Base-by-base conservation (phyloP, 2,329 filamentous ascomycete species). In the Diaporthe australafricana region DNA sequence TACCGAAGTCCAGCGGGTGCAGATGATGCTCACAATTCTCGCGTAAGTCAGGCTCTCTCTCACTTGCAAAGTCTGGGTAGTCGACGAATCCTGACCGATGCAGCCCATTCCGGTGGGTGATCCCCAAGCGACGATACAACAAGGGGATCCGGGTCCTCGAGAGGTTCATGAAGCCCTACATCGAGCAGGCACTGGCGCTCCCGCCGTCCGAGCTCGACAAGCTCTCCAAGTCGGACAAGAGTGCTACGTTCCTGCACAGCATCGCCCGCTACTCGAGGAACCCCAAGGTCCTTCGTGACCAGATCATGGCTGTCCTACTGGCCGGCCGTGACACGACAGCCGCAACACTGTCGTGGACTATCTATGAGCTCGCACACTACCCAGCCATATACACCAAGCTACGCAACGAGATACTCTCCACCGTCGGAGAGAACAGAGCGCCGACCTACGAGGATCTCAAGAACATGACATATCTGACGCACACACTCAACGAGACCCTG, bases 211-310 rank as follows among this genome's bases (percentile, higher is more conserved):
- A 94, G 77, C 87, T 94, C 2, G 89, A 93, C 74, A 89, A 92
- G 75, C 90, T 92, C 75, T 89, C 88, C 53, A 93, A 91, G 75
- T 88, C 88, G 1, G 91, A 92, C 77, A 85, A 88, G 76, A 86
- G 86, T 60, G 93, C 93, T 77, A 94, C 91, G 1, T 95, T 96
- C 82, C 86, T 95, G n/a, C 91, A 95, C 79, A 92, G 92, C 68
- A 87, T 96, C 14, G 92, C 92, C 20, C 86, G 86, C 17, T 91
- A 91, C 80, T 95, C 93, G 0, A 88, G 91, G 16, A 84, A 88
- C 69, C 82, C 83, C 0, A 86, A 86, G 45, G 86, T 92, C 14
- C 87, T 96, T 38, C 91, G 93, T n/a, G 93, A 95, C 80, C 93
- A 95, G 78, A 86, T 95, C 52, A 89, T 94, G 60, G 90, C 91